Percentiles rank a stretch among this genome's conserved stretches.
These are phyloP conservation scores for Pichia sp. DNA, from an alignment of 1,139 yeast genomes.

Conservation along the genomic window DNA sequence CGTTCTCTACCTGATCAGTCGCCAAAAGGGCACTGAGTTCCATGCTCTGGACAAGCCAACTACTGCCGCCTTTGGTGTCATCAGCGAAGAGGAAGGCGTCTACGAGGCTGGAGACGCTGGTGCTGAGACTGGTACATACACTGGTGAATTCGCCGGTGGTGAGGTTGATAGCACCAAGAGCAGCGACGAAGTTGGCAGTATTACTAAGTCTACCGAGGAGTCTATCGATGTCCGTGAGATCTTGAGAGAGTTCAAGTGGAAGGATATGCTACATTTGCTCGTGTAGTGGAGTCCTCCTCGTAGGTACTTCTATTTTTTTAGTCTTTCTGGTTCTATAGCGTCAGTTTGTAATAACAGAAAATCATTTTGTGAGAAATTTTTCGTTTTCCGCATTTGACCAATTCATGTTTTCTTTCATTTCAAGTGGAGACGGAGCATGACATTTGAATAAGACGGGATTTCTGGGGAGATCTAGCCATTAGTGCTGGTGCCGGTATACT, in stretches of 20 bases:
- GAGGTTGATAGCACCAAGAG: background rate
- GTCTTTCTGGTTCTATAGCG: background rate
- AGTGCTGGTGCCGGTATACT: no score
- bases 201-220: slow-evolving; percentile 1
- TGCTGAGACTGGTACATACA: background rate
- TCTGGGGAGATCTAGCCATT: no score
- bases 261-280: slow-evolving; percentile 16
- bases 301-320: background rate
- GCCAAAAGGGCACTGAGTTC: slow-evolving; percentile 42
- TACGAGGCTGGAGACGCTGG: slow-evolving; percentile 9
- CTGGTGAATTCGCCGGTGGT: background rate
- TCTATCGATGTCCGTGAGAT: slow-evolving; percentile 15
- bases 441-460: background rate
- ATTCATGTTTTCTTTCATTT: background rate
- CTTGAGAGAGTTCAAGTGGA: slow-evolving; percentile 16
- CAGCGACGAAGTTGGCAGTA: slow-evolving; percentile 8
- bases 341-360: background rate
- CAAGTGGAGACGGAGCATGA: background rate
- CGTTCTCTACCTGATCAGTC: slow-evolving; percentile 37
- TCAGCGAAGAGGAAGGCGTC: slow-evolving; percentile 12
- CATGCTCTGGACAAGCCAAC: slow-evolving; percentile 54
- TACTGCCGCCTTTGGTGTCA: slow-evolving; percentile 18
- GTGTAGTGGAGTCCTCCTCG: slow-evolving; percentile 6
- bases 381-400: background rate
- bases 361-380: background rate